Percentiles rank a stretch among this genome's conserved stretches.
Conservation (phyloP, 2,329 filamentous ascomycete species). For the Fusarium neocosmosporiellum region DNA sequence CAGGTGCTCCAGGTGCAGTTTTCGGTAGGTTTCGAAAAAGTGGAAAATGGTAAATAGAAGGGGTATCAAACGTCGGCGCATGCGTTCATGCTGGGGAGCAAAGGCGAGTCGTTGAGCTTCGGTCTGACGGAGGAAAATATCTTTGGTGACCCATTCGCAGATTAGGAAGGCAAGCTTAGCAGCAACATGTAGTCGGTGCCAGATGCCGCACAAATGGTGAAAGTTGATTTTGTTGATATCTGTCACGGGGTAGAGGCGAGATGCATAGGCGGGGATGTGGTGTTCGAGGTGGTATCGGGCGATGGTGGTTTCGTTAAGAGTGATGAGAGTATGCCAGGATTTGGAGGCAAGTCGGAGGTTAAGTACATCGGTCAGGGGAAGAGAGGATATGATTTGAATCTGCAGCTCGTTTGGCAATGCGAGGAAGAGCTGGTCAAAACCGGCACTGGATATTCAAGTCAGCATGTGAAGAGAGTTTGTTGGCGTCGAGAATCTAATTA, state of each 20-base stretch:
- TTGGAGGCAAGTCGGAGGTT: slow-evolving; percentile 69
- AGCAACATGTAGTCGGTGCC: slow-evolving; percentile 74
- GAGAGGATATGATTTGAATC: slow-evolving; percentile 69
- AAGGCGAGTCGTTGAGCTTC: slow-evolving; percentile 67
- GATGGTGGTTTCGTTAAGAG: slow-evolving; percentile 69
- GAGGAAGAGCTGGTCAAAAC: slow-evolving; percentile 67
- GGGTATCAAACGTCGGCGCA: slow-evolving; percentile 73
- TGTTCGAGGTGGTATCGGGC: slow-evolving; percentile 70
- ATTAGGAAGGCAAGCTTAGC: slow-evolving; percentile 71
- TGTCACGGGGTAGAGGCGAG: slow-evolving; percentile 67
- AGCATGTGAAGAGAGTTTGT: not conserved
- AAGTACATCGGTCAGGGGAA: slow-evolving; percentile 70
- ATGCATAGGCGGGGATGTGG: slow-evolving; percentile 70
- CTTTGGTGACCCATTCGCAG: slow-evolving; percentile 73
- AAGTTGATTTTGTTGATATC: slow-evolving; percentile 62
- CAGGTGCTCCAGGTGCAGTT: slow-evolving; percentile 68
- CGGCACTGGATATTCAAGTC: slow-evolving; percentile 41
- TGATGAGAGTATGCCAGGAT: slow-evolving; percentile 69
- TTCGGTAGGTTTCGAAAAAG: slow-evolving; percentile 74
- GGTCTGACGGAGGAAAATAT: slow-evolving; percentile 70
- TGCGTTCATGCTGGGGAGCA: slow-evolving; percentile 69
- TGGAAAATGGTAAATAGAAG: slow-evolving; percentile 74
- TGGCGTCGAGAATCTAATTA: not conserved
- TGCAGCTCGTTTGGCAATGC: slow-evolving; percentile 71
- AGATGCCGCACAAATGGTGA: slow-evolving; percentile 71